Percentiles rank a stretch among this genome's conserved stretches.
Conservation (phyloP, 306 rosid species). For the Amphicarpaea edgeworthii region DNA sequence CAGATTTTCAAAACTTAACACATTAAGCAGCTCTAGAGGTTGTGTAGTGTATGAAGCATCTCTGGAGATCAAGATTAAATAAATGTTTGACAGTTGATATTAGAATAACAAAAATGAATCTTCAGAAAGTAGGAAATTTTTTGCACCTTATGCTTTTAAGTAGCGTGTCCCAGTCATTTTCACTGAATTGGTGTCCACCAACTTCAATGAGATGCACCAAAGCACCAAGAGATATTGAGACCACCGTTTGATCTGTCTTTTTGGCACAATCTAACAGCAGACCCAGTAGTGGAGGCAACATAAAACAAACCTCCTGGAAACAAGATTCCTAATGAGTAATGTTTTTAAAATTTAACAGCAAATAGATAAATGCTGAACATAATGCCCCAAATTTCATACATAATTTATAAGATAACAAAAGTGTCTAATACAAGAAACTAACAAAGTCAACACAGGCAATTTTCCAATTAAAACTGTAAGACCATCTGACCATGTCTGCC, state of each 20-base stretch:
- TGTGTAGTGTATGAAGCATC: constrained; percentile 97
- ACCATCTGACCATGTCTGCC: background rate
- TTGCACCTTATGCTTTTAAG: constrained; percentile 89
- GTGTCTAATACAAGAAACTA: constrained; percentile 40
- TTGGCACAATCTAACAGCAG: constrained; percentile 98
- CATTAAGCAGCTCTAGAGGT: constrained; percentile 93
- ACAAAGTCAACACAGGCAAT: constrained; percentile 9
- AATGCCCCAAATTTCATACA: constrained; percentile 22
- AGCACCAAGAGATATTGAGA: constrained; percentile 97
- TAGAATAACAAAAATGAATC: constrained; percentile 31
- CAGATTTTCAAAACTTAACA: constrained; percentile 72
- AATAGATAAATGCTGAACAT: constrained; percentile 12
- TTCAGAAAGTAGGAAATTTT: constrained; percentile 35
- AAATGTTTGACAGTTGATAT: constrained; percentile 24
- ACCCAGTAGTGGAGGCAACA: constrained; percentile 91
- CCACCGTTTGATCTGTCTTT: constrained; percentile 96
- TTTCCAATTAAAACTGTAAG: constrained; percentile 26
- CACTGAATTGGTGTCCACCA: constrained; percentile 99
- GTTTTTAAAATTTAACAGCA: constrained; percentile 18
- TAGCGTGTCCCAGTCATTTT: constrained; percentile 91
- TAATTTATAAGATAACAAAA: constrained; percentile 22
- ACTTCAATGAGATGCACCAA: constrained; percentile 96
- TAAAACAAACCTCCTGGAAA: constrained; percentile 97
- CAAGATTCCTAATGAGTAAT: constrained; percentile 35
- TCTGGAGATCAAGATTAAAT: constrained; percentile 57